Evolutionary conservation across 768 basidiomycete genomes (phyloP).

Genomic region (Cystobasidium tubakii): DNA sequence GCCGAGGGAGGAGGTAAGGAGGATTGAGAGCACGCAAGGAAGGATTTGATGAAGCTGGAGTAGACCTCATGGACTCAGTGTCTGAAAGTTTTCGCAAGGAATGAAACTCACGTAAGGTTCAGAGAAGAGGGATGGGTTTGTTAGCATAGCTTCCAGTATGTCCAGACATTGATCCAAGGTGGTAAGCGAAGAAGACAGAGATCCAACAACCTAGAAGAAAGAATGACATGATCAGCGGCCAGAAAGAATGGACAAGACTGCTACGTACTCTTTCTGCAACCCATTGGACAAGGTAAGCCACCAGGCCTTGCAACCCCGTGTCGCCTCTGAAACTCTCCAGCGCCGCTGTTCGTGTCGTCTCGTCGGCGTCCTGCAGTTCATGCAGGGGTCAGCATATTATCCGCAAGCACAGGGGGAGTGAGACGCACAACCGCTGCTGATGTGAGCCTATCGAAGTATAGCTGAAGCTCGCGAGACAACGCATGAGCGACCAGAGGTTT

Average conservation of each 20-base stretch:
- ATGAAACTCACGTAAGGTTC: conserved; percentile 81
- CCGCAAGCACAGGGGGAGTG: not conserved
- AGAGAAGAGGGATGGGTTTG: conserved; percentile 81
- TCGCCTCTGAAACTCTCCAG: conserved; percentile 81
- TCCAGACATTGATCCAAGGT: conserved; percentile 75
- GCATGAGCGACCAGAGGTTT: conserved; percentile 78
- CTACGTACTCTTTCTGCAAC: conserved; percentile 64
- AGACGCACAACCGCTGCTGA: conserved; percentile 57
- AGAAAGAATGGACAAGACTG: too few species aligned
- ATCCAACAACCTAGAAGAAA: conserved; percentile 57
- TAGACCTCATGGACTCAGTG: not conserved
- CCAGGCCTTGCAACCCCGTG: conserved; percentile 79
- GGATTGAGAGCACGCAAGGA: conserved; percentile 81
- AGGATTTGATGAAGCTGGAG: conserved; percentile 86
- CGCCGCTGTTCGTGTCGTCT: conserved; percentile 71
- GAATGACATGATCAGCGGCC: too few species aligned
- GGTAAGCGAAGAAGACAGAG: conserved; percentile 56
- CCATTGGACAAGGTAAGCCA: conserved; percentile 94
- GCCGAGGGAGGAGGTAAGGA: conserved; percentile 80
- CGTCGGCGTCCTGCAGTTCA: conserved; percentile 54
- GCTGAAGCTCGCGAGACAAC: conserved; percentile 83
- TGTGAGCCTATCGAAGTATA: conserved; percentile 89
- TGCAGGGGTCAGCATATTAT: conserved; percentile 51
- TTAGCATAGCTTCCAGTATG: conserved; percentile 73
- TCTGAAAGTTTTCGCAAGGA: not conserved